Base-by-base conservation (phyloP, 495 filamentous ascomycete species). In the Penicillium malachiteum region DNA sequence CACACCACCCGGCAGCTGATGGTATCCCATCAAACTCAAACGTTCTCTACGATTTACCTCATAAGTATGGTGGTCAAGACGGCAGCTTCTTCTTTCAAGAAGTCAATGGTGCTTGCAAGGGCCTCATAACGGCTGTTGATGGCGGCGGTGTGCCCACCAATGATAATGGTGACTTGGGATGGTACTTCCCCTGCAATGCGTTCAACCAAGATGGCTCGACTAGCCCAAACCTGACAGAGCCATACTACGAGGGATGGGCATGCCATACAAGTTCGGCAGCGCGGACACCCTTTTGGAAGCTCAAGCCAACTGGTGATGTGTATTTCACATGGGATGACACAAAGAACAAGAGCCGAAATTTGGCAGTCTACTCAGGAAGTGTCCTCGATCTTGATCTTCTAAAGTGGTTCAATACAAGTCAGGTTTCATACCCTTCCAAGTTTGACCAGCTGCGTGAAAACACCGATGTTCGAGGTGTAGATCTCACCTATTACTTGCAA, bases 21-120 rank as follows among this genome's bases (percentile, higher is more conserved):
- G 92, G 91, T n/a, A 92, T 99, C 54, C 83, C 86, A 1, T 60
- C 63, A 0, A 72, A 70, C 32, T 59, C 71, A 21, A 96, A 97
- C 64, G 84, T 99, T 17, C 74, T 99, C 3, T 99, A 85, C 58
- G 91, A 97, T 69, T 72, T 96, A 5, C 85, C 86, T 0, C 76
- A 83, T 52, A 88, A 88, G 65, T 84, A 92, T 69, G 91, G 87
- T 43, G 95, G 92, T 0, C 78, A 88, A 64, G 95, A 99, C 70
- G 92, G 89, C 44, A 97, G 92, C 65, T 99, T 99, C 70, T 75
- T 97, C 63, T 99, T 99, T 74, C 95, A 99, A 69, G 94, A 97
- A 62, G 95, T 99, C 67, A 99, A 99, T 62, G 95, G 94, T 14
- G 89, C 88, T 50, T 99, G 95, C 81, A 99, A 97, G 72, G 90